Conservation (phyloP, 164 flowering plant species). For the Nelumbo lutea region DNA sequence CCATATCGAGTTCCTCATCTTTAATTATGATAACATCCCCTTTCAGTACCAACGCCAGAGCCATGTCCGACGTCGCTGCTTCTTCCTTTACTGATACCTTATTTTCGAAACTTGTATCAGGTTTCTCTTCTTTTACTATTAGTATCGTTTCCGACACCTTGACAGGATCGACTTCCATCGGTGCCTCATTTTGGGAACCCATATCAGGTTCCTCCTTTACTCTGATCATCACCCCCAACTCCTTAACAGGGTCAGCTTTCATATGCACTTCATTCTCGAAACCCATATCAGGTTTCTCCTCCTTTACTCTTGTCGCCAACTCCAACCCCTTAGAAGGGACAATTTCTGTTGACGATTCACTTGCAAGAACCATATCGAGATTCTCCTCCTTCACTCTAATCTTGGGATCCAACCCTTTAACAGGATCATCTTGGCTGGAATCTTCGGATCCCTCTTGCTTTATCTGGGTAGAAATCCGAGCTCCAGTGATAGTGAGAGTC, state of each 20-base stretch:
- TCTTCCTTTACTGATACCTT: background rate
- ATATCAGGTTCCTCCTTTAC: background rate
- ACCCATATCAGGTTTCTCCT: background rate
- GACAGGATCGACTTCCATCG: background rate
- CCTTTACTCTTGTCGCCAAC: conserved; percentile 5
- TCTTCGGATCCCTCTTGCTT: conserved; percentile 13
- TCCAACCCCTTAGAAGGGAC: background rate
- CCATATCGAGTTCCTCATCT: too few species aligned
- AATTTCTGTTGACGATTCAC: background rate
- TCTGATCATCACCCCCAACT: background rate
- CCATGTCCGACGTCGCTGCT: conserved; percentile 1
- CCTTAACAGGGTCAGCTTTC: too few species aligned
- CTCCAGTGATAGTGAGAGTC: conserved; percentile 36
- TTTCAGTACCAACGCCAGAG: conserved; percentile 10
- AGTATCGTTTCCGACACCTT: background rate
- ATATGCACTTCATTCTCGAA: background rate
- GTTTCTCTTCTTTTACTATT: conserved; percentile 8
- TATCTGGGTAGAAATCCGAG: conserved; percentile 20
- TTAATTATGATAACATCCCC: background rate
- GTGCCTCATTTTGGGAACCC: background rate
- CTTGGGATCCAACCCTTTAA: conserved; percentile 3
- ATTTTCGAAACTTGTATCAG: background rate
- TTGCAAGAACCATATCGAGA: conserved; percentile 2
- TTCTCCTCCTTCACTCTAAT: conserved; percentile 8
- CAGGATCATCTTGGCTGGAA: background rate